phyloP scores from a whole-genome alignment of 257 asterid species.

The Cinchona pubescens region DNA sequence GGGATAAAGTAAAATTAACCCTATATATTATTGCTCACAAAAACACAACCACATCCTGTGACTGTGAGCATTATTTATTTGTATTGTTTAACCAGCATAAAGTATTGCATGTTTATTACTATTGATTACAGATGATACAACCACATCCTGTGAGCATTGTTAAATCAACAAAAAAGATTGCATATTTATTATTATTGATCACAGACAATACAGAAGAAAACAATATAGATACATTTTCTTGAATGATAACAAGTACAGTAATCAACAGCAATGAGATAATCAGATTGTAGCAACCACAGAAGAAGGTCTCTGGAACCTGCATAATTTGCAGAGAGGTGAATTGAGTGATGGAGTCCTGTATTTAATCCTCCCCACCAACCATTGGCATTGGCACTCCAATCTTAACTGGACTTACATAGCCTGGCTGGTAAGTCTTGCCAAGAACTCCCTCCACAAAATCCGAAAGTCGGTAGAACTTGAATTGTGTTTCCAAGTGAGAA shows the following conservation, averaged over 20 bases:
- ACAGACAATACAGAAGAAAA: too few relatives aligned
- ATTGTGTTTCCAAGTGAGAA: conserved; percentile 66
- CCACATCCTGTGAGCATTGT: too few relatives aligned
- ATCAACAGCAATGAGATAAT: neutral
- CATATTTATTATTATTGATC: neutral
- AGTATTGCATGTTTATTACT: too few relatives aligned
- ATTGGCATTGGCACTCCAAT: conserved; percentile 64
- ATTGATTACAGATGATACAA: too few relatives aligned
- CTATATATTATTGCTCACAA: neutral
- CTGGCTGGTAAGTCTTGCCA: conserved; percentile 64
- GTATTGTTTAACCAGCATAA: too few relatives aligned
- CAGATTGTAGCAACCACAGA: conserved; percentile 26
- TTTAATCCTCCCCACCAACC: conserved; percentile 75
- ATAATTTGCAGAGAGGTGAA: conserved; percentile 48
- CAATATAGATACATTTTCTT: too few relatives aligned
- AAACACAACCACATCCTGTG: too few relatives aligned
- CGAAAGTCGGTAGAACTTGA: conserved; percentile 48
- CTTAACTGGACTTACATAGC: conserved; percentile 54
- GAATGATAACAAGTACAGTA: neutral
- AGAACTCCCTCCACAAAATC: conserved; percentile 52
- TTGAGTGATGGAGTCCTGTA: conserved; percentile 51
- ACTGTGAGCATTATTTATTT: too few relatives aligned
- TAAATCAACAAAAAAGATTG: neutral
- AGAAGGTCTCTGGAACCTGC: conserved; percentile 51
- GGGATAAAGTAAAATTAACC: too few relatives aligned